A percentile compares a stretch with the other conserved stretches of the same genome.
phyloP scores from a whole-genome alignment of 1,284 basidiomycete genomes.

The Termitomyces sp. region DNA sequence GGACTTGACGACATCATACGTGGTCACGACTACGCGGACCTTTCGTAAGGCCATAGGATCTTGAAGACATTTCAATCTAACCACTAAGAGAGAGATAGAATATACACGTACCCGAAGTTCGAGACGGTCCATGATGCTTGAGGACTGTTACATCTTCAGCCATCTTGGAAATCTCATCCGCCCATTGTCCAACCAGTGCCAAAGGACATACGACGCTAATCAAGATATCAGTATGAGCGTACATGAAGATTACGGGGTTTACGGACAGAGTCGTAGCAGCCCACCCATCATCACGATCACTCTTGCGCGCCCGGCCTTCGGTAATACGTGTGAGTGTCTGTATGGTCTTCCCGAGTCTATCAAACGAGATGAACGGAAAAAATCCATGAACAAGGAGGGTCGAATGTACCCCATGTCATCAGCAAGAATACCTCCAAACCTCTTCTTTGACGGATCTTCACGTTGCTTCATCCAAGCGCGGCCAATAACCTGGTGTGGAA shows the following conservation, averaged over 20 bases:
- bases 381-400: background rate
- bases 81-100: background rate
- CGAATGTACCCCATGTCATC: constrained; percentile 80
- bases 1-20: constrained; percentile 76
- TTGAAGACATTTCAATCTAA: constrained; percentile 25
- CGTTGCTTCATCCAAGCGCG: constrained; percentile 85
- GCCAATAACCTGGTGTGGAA: constrained; percentile 86
- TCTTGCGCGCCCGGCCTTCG: constrained; percentile 64
- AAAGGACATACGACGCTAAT: constrained; percentile 77
- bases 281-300: constrained; percentile 72
- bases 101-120: constrained; percentile 55
- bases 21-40: constrained; percentile 80
- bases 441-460: constrained; percentile 65
- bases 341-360: constrained; percentile 86
- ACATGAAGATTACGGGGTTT: constrained; percentile 1
- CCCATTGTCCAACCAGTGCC: constrained; percentile 90
- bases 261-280: constrained; percentile 69
- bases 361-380: constrained; percentile 3
- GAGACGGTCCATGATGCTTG: constrained; percentile 76
- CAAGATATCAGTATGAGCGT: constrained; percentile 13
- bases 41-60: constrained; percentile 56
- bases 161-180: constrained; percentile 79
- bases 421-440: constrained; percentile 83
- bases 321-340: constrained; percentile 83
- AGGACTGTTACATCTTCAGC: constrained; percentile 65